Evolutionary conservation across 192 early-diverging fungal genomes (phyloP).

Genomic region (Dissophora ornata): DNA sequence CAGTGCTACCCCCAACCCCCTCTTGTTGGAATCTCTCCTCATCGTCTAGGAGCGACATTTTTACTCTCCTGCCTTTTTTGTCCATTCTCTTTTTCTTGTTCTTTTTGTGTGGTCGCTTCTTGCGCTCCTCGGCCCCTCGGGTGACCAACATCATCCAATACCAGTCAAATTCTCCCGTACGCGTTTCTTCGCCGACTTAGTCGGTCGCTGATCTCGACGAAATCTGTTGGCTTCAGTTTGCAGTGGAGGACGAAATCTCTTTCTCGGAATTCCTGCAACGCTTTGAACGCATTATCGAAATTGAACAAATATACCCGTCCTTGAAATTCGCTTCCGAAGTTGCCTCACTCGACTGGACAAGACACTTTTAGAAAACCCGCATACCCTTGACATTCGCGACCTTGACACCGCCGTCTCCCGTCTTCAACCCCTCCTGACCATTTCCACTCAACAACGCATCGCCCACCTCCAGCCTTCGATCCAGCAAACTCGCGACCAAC

Average conservation of each 20-base stretch:
- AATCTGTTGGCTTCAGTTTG: constrained; percentile 15
- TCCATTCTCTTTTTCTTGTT: background rate
- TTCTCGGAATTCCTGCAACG: constrained; percentile 1
- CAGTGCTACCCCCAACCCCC: background rate
- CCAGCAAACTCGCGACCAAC: constrained; percentile 9
- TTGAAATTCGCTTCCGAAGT: constrained; percentile 2
- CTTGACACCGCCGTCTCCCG: constrained; percentile 3
- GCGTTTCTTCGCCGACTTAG: background rate
- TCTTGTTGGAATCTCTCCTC: background rate
- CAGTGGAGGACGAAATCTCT: constrained; percentile 1
- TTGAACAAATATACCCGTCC: background rate
- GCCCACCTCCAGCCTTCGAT: background rate
- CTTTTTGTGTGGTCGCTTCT: background rate
- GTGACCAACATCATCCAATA: background rate
- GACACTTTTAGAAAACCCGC: background rate
- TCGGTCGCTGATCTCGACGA: background rate
- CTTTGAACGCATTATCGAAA: constrained; percentile 6
- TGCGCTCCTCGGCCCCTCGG: background rate
- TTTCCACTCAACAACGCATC: background rate
- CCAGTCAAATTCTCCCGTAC: background rate
- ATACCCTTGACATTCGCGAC: constrained; percentile 1
- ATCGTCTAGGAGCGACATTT: background rate
- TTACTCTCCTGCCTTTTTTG: background rate
- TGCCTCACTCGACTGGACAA: background rate
- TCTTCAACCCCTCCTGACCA: background rate